Base-by-base conservation (phyloP, 2,329 filamentous ascomycete genomes). In the Neonectria magnoliae region DNA sequence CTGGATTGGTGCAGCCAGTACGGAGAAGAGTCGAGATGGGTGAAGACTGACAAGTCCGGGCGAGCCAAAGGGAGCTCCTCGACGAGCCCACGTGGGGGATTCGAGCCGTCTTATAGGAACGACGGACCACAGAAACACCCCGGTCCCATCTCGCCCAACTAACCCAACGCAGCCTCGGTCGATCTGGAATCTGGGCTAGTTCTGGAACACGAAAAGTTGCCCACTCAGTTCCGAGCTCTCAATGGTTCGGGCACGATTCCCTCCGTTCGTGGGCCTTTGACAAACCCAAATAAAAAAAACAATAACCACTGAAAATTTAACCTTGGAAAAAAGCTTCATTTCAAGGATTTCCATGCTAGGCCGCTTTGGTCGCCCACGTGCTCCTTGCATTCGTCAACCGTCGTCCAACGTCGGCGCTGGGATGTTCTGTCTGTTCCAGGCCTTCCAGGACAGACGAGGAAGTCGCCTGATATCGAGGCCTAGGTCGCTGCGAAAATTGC, bases 311-410 rank as follows among this genome's bases (percentile, higher is more conserved):
- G 54, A 51, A 50, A 58, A 48, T 31, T 62, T 63, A 63, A 63
- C 60, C 60, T 58, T 63, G 54, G 50, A 50, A 48, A 58, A 63
- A 63, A 50, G 60, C 47, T 62, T 62, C 48, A 33, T 47, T 54
- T 20, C 13, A 29, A 48, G 22, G 13, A 29, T 27, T 27, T 29
- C 45, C 14, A 8, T n/a, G 45, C 25, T 48, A n/a, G 10, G 14
- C 25, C 45, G 2, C 45, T 29, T 48, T 29, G 22, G 25, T 11
- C 22, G 22, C 45, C 45, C 45, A 48, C 45, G 25, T 48, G 45
- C 22, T 9, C 13, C 6, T 14, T 27, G 25, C 22, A 48, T 7
- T 38, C 36, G 31, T 33, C 31, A 11, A 33, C 10, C 10, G 31
- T 33, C 11, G 31, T 33, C 31, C 31, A 10, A 10, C 10, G 31